Conservation (phyloP, 2,329 filamentous ascomycete genomes). For the Monascus ruber region DNA sequence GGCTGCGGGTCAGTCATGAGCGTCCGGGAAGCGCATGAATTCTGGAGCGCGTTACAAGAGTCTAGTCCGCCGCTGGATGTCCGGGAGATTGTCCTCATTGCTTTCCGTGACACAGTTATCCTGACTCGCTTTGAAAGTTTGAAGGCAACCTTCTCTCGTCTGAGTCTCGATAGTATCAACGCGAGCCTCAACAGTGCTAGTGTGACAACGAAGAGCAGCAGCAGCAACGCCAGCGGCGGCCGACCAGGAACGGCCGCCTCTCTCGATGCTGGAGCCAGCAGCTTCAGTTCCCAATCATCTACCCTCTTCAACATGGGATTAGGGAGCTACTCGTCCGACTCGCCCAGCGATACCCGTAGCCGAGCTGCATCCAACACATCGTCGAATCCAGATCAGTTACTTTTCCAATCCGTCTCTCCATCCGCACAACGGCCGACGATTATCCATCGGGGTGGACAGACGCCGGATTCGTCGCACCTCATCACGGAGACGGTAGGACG, state of each 20-base stretch:
- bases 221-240: constrained; percentile 34
- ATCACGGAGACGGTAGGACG: constrained; percentile 91
- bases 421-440: constrained; percentile 24
- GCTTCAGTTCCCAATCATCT: constrained; percentile 68
- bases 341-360: constrained; percentile 48
- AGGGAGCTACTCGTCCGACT: constrained; percentile 42
- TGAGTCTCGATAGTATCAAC: constrained; percentile 71
- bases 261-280: constrained; percentile 62
- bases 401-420: constrained; percentile 32
- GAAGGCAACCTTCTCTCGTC: constrained; percentile 78
- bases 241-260: constrained; percentile 65
- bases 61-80: constrained; percentile 54
- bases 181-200: constrained; percentile 33
- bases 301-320: constrained; percentile 60
- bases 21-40: constrained; percentile 68
- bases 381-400: constrained; percentile 33
- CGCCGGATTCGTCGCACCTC: constrained; percentile 45
- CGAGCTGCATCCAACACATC: constrained; percentile 81
- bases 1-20: constrained; percentile 71
- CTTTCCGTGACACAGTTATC: constrained; percentile 81
- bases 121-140: constrained; percentile 79
- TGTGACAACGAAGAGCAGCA: constrained; percentile 32
- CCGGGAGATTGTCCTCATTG: constrained; percentile 73
- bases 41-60: constrained; percentile 67
- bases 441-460: constrained; percentile 18